Percentiles rank a stretch among this genome's conserved stretches.
Conservation (phyloP, 768 basidiomycete species). For the Amanita pallidorosea region DNA sequence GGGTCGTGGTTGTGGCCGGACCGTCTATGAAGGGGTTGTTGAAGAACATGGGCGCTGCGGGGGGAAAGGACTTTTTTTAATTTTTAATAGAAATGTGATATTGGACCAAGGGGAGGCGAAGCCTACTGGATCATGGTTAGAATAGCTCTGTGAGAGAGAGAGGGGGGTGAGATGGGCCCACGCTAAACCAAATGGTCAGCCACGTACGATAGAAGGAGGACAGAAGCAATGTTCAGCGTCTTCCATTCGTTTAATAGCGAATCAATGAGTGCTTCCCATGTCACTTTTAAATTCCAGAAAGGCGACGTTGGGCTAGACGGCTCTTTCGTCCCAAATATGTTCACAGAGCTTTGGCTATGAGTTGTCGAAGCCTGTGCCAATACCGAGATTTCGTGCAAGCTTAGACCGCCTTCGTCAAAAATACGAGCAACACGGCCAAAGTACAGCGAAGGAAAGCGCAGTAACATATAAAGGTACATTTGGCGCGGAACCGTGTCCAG, state of each 20-base stretch:
- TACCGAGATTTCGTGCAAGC: conserved; percentile 38
- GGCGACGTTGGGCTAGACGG: conserved; percentile 7
- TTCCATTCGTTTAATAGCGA: conserved; percentile 24
- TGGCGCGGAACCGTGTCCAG: conserved; percentile 19
- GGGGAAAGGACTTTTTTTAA: conserved; percentile 1
- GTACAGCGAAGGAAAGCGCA: conserved; percentile 54
- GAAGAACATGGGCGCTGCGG: conserved; percentile 25
- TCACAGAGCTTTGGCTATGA: not conserved
- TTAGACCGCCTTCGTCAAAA: conserved; percentile 56
- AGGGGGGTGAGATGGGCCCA: not conserved
- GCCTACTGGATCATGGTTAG: conserved; percentile 24
- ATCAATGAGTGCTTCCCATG: conserved; percentile 21
- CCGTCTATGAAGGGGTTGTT: conserved; percentile 67
- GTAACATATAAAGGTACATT: conserved; percentile 26
- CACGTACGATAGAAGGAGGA: conserved; percentile 20
- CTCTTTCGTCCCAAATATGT: not conserved
- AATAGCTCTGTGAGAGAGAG: conserved; percentile 16
- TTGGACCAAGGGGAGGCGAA: too few species aligned
- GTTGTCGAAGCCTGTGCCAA: conserved; percentile 16
- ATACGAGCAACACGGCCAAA: conserved; percentile 54
- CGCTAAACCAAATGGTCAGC: not conserved
- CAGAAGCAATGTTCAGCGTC: conserved; percentile 23
- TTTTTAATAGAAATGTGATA: too few species aligned
- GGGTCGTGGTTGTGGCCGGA: conserved; percentile 19
- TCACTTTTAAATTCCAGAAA: conserved; percentile 13